Percentiles rank a stretch among this genome's conserved stretches.
Conservation (phyloP, 345 rosid species). For the Eucalyptus sp. region DNA sequence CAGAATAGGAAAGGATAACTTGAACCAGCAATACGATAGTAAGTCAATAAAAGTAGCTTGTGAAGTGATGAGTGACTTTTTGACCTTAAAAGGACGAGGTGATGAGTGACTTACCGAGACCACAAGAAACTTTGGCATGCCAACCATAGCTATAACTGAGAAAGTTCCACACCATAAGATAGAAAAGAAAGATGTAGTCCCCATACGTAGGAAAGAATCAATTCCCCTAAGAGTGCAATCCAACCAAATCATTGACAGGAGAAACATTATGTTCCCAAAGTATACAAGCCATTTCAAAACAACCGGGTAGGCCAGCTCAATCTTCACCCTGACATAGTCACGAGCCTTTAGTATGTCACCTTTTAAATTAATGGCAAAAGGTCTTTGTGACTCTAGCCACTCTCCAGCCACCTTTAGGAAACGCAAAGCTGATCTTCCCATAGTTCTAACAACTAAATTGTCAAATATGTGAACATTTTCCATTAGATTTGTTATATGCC, state of each 20-base stretch:
- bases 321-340: constrained; percentile 37
- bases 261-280: constrained; percentile 60
- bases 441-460: constrained; percentile 24
- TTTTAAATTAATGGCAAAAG: constrained; percentile 19
- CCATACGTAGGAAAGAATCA: constrained; percentile 80
- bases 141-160: constrained; percentile 70
- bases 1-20: neutral
- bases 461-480: constrained; percentile 34
- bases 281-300: constrained; percentile 57
- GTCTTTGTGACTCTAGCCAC: constrained; percentile 60
- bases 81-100: neutral
- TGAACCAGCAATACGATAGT: neutral
- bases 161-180: constrained; percentile 86
- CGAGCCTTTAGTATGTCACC: constrained; percentile 21
- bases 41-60: neutral
- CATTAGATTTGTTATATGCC: constrained; percentile 29
- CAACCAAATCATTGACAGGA: constrained; percentile 74
- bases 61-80: neutral
- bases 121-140: constrained; percentile 57
- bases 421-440: constrained; percentile 21
- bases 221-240: constrained; percentile 80
- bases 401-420: constrained; percentile 25
- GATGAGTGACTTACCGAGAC: constrained; percentile 45
- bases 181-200: constrained; percentile 74
- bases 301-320: constrained; percentile 42